Evolutionary conservation across 2,329 filamentous ascomycete genomes (phyloP), one percentile per base, ranked within the genome.

Genomic region (Ophiostoma triangulosporum): DNA sequence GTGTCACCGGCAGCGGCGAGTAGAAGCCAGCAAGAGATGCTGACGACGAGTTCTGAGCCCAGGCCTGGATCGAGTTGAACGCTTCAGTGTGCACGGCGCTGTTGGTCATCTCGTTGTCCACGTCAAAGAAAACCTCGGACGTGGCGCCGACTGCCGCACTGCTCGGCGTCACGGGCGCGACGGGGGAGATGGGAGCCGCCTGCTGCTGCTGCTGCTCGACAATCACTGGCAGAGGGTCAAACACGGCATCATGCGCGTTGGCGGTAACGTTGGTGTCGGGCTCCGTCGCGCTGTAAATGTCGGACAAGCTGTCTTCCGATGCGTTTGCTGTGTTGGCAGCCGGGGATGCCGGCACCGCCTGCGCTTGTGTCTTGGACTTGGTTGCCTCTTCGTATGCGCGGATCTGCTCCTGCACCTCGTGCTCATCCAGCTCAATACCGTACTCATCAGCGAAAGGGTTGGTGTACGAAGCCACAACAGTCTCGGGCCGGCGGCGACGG

Each of bases 21-120:
- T 81, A 82, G 61, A 82, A 81, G 60, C 73, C 71, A 4, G 38
- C 46, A 6, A 27, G 6, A 6, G 32, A 38, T 2, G 43, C 9
- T 69, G 65, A 61, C 68, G 58, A 60, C 4, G 74, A 75, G 55
- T 72, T 68, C 59, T 80, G 73, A 1, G 80, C 79, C 80, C 80
- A 83, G 0, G 80, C 80, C 62, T 83, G 78, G 59, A 83, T 83
- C 1, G 77, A 80, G 46, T 75, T 74, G 61, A 75, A 82, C 1
- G 75, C 73, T 14, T 75, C 71, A 14, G 69, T 63, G 31, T 64
- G 65, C 48, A 31, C 22, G 53, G 72, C 66, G 5, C 73, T 69
- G 58, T 75, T 69, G 2, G 75, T 78, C 40, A 74, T 73, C 60
- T 75, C 81, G 2, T 73, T 71, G n/a, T 74, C 71, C 29, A 56